phyloP scores from a whole-genome alignment of 768 basidiomycete genomes.

The Hypsizygus marmoreus region DNA sequence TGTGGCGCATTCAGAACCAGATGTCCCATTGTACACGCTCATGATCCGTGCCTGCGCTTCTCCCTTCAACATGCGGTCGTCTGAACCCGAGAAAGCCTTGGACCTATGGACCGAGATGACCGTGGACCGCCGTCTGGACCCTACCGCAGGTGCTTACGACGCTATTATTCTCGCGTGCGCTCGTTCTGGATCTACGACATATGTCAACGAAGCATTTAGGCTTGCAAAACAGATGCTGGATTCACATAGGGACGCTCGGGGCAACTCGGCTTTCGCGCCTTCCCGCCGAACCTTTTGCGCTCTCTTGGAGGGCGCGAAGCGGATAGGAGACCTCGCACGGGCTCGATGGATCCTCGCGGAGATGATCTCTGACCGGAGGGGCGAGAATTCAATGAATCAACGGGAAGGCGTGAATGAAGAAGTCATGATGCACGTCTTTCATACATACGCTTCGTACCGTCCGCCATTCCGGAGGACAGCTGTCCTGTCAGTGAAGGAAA shows the following conservation, averaged over 20 bases:
- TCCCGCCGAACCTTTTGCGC: conserved; percentile 74
- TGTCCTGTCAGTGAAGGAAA: conserved; percentile 41
- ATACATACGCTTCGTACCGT: conserved; percentile 81
- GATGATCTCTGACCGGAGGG: conserved; percentile 50
- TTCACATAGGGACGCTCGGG: conserved; percentile 64
- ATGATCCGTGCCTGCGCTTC: conserved; percentile 90
- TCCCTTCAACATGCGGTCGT: conserved; percentile 43
- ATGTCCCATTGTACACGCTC: conserved; percentile 66
- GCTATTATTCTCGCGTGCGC: conserved; percentile 85
- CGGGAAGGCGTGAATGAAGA: conserved; percentile 55
- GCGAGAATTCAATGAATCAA: conserved; percentile 21
- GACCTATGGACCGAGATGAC: conserved; percentile 96
- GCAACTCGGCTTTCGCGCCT: conserved; percentile 58
- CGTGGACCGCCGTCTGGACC: conserved; percentile 59
- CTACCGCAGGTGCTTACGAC: conserved; percentile 72
- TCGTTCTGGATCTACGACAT: conserved; percentile 57
- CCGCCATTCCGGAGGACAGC: conserved; percentile 63
- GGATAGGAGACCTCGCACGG: conserved; percentile 79
- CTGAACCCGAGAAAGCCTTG: conserved; percentile 88
- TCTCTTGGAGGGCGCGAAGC: conserved; percentile 87
- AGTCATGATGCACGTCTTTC: conserved; percentile 82
- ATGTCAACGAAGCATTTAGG: conserved; percentile 81
- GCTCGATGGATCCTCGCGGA: conserved; percentile 92
- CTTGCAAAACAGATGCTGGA: conserved; percentile 88
- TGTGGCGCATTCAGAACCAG: conserved; percentile 84